These are phyloP conservation scores for Tephrocybe sp. DNA, from an alignment of 768 basidiomycete species.

Conservation along the genomic window DNA sequence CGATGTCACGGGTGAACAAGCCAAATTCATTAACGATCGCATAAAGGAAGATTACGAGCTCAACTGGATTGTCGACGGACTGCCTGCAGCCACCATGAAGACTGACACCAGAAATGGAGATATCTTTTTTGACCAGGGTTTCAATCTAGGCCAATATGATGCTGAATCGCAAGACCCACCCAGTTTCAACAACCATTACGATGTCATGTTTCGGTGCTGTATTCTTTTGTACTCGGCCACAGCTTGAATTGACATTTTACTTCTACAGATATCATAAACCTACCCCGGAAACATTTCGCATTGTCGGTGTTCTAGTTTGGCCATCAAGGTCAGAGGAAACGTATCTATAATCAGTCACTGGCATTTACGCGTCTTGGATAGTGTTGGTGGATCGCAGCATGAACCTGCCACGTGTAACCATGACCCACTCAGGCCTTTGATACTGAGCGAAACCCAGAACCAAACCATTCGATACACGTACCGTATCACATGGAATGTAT, in stretches of 20 bases:
- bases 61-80: conserved; percentile 93
- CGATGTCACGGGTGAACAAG: conserved; percentile 64
- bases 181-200: conserved; percentile 89
- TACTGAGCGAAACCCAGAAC: conserved; percentile 55
- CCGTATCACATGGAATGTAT: conserved; percentile 80
- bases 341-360: background rate
- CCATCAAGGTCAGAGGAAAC: conserved; percentile 37
- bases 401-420: conserved; percentile 50
- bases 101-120: conserved; percentile 75
- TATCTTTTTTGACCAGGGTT: conserved; percentile 89
- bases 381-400: conserved; percentile 62
- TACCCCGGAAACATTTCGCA: conserved; percentile 66
- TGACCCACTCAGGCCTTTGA: conserved; percentile 39
- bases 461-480: conserved; percentile 85
- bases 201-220: conserved; percentile 68
- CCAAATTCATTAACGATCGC: conserved; percentile 87
- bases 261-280: conserved; percentile 73
- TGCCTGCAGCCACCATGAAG: conserved; percentile 94
- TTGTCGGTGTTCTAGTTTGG: conserved; percentile 93
- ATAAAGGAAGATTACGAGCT: conserved; percentile 90
- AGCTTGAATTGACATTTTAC: conserved; percentile 5
- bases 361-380: conserved; percentile 21
- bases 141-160: conserved; percentile 84
- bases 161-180: conserved; percentile 55
- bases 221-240: background rate